Conservation (phyloP, 768 basidiomycete genomes). For the Melanogaster broomeanus region DNA sequence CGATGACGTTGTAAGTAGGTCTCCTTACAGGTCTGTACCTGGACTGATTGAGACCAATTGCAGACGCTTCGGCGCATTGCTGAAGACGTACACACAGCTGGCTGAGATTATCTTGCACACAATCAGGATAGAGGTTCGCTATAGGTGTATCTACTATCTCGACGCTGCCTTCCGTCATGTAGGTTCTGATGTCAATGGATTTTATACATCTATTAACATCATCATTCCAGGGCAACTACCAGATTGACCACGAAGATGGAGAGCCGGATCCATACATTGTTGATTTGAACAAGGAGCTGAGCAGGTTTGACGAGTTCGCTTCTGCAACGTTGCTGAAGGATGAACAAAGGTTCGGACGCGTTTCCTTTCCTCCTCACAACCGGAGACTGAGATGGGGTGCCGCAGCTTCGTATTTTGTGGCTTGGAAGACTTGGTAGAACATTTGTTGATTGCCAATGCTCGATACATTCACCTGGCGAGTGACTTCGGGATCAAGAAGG, state of each 20-base stretch:
- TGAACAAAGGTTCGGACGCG: constrained; percentile 63
- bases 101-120: constrained; percentile 86
- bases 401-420: constrained; percentile 86
- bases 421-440: constrained; percentile 82
- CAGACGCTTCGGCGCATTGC: constrained; percentile 89
- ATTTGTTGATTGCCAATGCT: constrained; percentile 75
- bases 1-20: constrained; percentile 81
- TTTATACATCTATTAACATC: constrained; percentile 8
- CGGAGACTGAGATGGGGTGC: constrained; percentile 6
- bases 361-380: neutral
- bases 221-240: constrained; percentile 73
- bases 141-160: constrained; percentile 79
- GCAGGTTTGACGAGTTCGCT: constrained; percentile 71
- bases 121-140: constrained; percentile 85
- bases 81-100: constrained; percentile 89
- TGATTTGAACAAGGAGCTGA: constrained; percentile 82
- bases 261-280: constrained; percentile 90
- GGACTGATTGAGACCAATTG: constrained; percentile 6
- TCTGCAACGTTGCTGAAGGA: constrained; percentile 58
- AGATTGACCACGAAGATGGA: constrained; percentile 76
- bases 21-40: neutral
- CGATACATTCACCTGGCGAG: constrained; percentile 71
- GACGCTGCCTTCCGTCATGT: constrained; percentile 79
- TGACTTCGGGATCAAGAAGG: constrained; percentile 78
- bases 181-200: constrained; percentile 22